Conservation (phyloP, 2,329 filamentous ascomycete species). For the Colletotrichum tropicicola region DNA sequence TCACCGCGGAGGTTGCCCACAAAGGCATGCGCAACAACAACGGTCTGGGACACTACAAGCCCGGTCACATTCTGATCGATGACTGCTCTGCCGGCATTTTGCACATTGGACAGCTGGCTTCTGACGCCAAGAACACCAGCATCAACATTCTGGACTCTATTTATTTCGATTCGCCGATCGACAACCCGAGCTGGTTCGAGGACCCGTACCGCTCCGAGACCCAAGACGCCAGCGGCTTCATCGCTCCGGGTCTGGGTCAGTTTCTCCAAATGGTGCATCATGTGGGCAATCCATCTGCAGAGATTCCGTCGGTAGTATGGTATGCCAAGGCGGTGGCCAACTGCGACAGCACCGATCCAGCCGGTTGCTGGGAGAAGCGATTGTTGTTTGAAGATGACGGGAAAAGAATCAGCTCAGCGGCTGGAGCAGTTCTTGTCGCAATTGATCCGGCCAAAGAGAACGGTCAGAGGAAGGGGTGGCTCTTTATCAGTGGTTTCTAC, state of each 20-base stretch:
- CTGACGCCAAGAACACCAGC: conserved; percentile 34
- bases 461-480: conserved; percentile 59
- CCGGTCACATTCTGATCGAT: conserved; percentile 50
- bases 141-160: conserved; percentile 53
- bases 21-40: conserved; percentile 62
- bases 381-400: conserved; percentile 68
- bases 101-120: conserved; percentile 46
- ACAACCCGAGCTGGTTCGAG: conserved; percentile 67
- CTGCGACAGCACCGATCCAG: conserved; percentile 23
- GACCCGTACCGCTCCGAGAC: conserved; percentile 57
- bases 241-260: conserved; percentile 57
- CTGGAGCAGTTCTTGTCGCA: conserved; percentile 60
- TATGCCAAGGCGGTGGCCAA: conserved; percentile 34
- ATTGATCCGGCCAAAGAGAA: conserved; percentile 55
- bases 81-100: conserved; percentile 56
- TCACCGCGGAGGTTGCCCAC: conserved; percentile 54
- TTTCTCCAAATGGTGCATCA: conserved; percentile 45
- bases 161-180: conserved; percentile 53
- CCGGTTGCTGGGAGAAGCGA: conserved; percentile 49
- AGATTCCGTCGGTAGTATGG: conserved; percentile 58
- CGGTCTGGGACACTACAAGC: conserved; percentile 60
- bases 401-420: conserved; percentile 55
- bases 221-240: conserved; percentile 61
- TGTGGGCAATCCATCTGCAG: conserved; percentile 43
- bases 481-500: conserved; percentile 66